phyloP scores from a whole-genome alignment of 345 rosid genomes.

The Salix exigua region DNA sequence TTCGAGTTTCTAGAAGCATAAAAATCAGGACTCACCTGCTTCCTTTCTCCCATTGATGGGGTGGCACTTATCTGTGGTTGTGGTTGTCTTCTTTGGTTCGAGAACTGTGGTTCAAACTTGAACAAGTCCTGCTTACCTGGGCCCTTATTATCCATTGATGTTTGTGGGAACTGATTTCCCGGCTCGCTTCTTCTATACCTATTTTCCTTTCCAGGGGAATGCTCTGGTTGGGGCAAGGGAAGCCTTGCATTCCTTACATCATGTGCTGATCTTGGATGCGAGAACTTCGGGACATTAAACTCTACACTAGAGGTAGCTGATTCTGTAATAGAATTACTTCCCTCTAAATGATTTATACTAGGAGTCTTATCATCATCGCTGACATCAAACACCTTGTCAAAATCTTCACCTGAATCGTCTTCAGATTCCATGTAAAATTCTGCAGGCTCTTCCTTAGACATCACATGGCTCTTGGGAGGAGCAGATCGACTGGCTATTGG shows the following conservation, averaged over 20 bases:
- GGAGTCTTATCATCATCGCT: not conserved
- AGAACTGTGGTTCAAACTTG: constrained; percentile 29
- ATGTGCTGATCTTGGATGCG: constrained; percentile 1
- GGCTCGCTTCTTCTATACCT: constrained; percentile 48
- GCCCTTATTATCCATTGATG: constrained; percentile 14
- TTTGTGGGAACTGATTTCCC: constrained; percentile 26
- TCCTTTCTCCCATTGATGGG: constrained; percentile 15
- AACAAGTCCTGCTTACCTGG: constrained; percentile 16
- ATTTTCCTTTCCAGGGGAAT: constrained; percentile 29
- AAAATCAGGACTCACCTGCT: constrained; percentile 16
- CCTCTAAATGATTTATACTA: not conserved
- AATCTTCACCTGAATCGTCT: constrained; percentile 14
- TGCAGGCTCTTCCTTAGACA: constrained; percentile 14
- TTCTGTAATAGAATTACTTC: not conserved
- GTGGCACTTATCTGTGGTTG: constrained; percentile 16
- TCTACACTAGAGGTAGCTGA: not conserved
- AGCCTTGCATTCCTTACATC: constrained; percentile 1
- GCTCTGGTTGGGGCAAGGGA: constrained; percentile 7
- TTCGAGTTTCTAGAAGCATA: constrained; percentile 11
- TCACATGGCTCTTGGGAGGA: constrained; percentile 1
- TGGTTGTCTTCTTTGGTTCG: constrained; percentile 21
- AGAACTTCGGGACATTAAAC: not conserved
- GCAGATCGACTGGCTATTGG: constrained; percentile 7
- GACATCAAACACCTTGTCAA: constrained; percentile 9
- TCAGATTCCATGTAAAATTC: constrained; percentile 12